These are phyloP conservation scores for Venturia nashicola DNA, from an alignment of 2,329 filamentous ascomycete species.

Conservation along the genomic window DNA sequence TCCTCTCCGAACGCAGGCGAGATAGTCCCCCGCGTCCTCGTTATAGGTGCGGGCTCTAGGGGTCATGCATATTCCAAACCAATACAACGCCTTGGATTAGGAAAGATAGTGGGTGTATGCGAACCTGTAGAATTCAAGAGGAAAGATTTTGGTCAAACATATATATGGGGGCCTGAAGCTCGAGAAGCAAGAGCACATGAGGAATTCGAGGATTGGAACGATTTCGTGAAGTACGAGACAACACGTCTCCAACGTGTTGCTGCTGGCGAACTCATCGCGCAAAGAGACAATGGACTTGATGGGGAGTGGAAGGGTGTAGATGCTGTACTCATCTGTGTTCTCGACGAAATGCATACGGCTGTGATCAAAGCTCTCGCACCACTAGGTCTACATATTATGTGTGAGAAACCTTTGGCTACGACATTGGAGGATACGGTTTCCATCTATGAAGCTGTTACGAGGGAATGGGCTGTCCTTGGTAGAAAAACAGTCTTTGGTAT, in stretches of 20 bases:
- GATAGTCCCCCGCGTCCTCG: slow-evolving; percentile 17
- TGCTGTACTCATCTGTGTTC: slow-evolving; percentile 58
- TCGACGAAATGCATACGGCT: slow-evolving; percentile 80
- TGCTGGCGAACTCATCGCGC: slow-evolving; percentile 26
- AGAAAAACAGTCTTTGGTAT: slow-evolving; percentile 60
- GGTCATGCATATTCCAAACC: slow-evolving; percentile 23
- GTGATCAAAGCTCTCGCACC: slow-evolving; percentile 64
- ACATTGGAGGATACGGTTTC: slow-evolving; percentile 64
- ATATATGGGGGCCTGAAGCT: slow-evolving; percentile 52
- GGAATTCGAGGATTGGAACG: slow-evolving; percentile 58
- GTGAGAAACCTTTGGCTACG: slow-evolving; percentile 87
- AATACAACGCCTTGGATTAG: slow-evolving; percentile 24
- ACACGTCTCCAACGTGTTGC: slow-evolving; percentile 39
- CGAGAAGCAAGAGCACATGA: slow-evolving; percentile 36
- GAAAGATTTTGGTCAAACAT: slow-evolving; percentile 52
- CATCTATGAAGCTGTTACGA: slow-evolving; percentile 50
- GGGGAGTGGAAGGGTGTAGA: slow-evolving; percentile 28
- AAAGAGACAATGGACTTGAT: slow-evolving; percentile 3
- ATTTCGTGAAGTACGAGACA: slow-evolving; percentile 63
- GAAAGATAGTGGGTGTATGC: slow-evolving; percentile 62
- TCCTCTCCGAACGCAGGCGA: neutral
- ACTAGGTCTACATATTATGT: slow-evolving; percentile 68
- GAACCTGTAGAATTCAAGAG: slow-evolving; percentile 75
- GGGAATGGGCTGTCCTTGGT: slow-evolving; percentile 9
- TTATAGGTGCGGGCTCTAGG: slow-evolving; percentile 28